Evolutionary conservation across 2,329 filamentous ascomycete species (phyloP), one percentile per base, ranked within the genome.

Genomic region (Clonostachys rosea): DNA sequence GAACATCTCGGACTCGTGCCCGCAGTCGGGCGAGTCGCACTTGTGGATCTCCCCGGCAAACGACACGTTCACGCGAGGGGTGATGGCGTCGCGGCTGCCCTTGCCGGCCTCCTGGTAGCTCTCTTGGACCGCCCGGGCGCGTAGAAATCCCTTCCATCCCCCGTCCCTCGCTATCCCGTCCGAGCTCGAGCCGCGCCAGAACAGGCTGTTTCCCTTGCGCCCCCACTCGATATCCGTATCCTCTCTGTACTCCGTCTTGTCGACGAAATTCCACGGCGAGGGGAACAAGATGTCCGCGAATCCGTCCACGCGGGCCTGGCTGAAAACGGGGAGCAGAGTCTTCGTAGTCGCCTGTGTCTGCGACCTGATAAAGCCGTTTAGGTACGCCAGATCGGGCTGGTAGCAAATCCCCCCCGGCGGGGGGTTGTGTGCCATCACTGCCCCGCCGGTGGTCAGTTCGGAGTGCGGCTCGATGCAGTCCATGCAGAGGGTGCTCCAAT

Each of bases 81-180:
- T 16, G 13, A 20, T 16, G 10, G 14, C 11, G 16, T 34, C 24
- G 14, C 33, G n/a, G 33, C 34, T 16, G 63, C 18, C 59, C 61
- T 61, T 49, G 18, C 2, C 70, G 57, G 59, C 46, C 53, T 70
- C 58, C 3, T 66, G 56, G 52, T 81, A 75, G 2, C 75, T 75
- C 14, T 65, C 59, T 42, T 78, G 70, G 5, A 87, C 74, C 57
- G 88, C 85, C 2, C 85, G 81, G 54, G 87, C 83, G 3, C 85
- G 76, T 50, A 87, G 81, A 56, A 87, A 87, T 0, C 78, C 75
- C 10, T 68, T 74, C 84, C 84, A 89, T 18, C 42, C 42, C 7
- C 50, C 49, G 43, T 54, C 46, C 5, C 50, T 49, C 3, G 56
- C 52, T 40, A 52, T 56, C 51, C 79, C 87, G 20, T 73, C 55